Percentiles rank a stretch among this genome's conserved stretches.
phyloP scores from a whole-genome alignment of 805 yeast species.

The Candida rishiriensis region DNA sequence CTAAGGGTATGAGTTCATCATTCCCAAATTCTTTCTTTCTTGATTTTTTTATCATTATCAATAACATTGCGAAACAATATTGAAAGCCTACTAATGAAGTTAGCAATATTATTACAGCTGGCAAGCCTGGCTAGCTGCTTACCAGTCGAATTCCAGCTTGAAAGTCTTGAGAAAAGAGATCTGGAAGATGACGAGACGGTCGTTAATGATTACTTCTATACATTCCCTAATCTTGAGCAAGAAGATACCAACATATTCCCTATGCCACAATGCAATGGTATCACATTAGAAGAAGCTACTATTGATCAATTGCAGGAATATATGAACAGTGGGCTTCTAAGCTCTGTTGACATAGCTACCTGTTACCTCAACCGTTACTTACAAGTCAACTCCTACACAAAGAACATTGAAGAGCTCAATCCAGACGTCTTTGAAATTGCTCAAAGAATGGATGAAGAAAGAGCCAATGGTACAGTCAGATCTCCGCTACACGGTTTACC shows the following conservation, averaged over 20 bases:
- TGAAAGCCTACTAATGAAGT: no score
- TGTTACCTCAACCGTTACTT: constrained; percentile 24
- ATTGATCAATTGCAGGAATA: constrained; percentile 27
- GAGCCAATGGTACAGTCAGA: constrained; percentile 20
- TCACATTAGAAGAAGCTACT: constrained; percentile 27
- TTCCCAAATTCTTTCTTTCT: no score
- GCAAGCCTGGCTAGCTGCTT: no score
- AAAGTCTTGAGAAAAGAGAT: no score
- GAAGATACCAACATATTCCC: constrained; percentile 6
- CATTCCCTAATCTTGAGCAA: no score
- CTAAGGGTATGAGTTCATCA: no score
- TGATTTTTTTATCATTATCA: no score
- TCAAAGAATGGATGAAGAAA: constrained; percentile 19
- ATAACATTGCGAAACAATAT: no score
- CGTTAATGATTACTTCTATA: no score
- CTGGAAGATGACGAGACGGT: no score
- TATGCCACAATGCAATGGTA: constrained; percentile 22
- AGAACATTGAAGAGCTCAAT: constrained; percentile 21
- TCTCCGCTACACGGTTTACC: constrained; percentile 30
- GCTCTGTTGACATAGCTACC: constrained; percentile 19
- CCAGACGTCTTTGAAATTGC: constrained; percentile 27
- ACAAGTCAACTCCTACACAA: constrained; percentile 23
- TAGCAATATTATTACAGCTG: no score
- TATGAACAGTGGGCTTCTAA: constrained; percentile 16
- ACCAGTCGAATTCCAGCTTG: no score